Conservation (phyloP, 1,284 basidiomycete species). For the Rhodotorula mucilaginosa region DNA sequence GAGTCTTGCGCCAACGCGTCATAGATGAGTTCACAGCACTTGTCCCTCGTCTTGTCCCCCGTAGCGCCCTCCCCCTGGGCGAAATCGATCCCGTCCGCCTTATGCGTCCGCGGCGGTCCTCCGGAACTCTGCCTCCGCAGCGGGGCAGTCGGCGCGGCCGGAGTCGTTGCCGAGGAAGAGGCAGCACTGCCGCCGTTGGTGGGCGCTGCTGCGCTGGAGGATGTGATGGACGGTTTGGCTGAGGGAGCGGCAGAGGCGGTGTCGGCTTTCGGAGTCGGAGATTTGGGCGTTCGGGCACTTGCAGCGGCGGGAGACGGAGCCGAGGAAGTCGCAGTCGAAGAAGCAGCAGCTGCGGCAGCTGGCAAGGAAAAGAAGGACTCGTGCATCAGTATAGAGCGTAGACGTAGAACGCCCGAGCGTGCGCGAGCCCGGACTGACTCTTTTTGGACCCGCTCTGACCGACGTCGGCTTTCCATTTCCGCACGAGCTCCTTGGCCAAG, state of each 20-base stretch:
- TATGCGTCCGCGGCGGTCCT: slow-evolving; percentile 58
- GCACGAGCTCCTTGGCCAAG: slow-evolving; percentile 88
- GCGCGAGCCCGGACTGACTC: no score
- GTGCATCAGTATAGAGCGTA: neutral
- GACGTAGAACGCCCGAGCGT: no score
- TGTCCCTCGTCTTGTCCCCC: slow-evolving; percentile 76
- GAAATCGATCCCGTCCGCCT: slow-evolving; percentile 65
- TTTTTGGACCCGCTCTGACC: slow-evolving; percentile 30
- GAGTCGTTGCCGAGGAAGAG: neutral
- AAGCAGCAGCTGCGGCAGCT: slow-evolving; percentile 3
- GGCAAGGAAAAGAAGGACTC: no score
- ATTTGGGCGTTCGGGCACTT: slow-evolving; percentile 7
- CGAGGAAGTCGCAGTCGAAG: slow-evolving; percentile 14
- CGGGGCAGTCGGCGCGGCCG: neutral
- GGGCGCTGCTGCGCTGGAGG: neutral
- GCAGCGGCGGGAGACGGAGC: slow-evolving; percentile 5
- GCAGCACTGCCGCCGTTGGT: neutral
- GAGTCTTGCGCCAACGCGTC: slow-evolving; percentile 83
- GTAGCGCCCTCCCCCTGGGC: slow-evolving; percentile 51
- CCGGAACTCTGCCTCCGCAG: slow-evolving; percentile 24
- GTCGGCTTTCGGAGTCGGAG: slow-evolving; percentile 7
- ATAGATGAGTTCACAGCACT: slow-evolving; percentile 85
- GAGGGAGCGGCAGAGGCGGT: neutral
- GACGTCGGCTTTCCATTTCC: slow-evolving; percentile 54
- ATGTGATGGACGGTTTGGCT: neutral